Conservation (phyloP, 2,329 filamentous ascomycete genomes). For the Aspergillus clavatus region DNA sequence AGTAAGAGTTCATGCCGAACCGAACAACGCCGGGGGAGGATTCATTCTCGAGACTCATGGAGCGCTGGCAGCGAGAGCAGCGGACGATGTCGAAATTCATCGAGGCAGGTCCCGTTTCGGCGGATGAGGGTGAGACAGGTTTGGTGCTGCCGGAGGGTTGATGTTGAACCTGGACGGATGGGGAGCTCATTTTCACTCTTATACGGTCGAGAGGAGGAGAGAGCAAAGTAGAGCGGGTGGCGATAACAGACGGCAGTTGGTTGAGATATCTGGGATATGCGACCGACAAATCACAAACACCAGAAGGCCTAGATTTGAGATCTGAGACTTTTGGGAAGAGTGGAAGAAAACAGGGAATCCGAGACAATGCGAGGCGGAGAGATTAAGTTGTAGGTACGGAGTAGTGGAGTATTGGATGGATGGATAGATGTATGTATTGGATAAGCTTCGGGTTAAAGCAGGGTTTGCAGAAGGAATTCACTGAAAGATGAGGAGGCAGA, state of each 20-base stretch:
- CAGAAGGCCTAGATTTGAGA: neutral
- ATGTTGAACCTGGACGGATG: constrained; percentile 31
- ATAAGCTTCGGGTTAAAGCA: neutral
- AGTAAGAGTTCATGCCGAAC: constrained; percentile 48
- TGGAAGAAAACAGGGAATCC: neutral
- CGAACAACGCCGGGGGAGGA: constrained; percentile 37
- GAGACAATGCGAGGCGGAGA: neutral
- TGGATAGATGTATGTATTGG: neutral
- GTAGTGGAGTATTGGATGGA: too few species aligned
- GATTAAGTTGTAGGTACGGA: neutral
- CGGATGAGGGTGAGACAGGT: constrained; percentile 19
- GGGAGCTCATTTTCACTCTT: constrained; percentile 32
- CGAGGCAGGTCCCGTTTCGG: constrained; percentile 20
- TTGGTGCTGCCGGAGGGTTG: constrained; percentile 22
- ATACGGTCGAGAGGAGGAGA: neutral
- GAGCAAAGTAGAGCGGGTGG: neutral
- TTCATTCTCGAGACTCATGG: constrained; percentile 39
- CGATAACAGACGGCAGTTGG: neutral
- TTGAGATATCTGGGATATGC: too few species aligned
- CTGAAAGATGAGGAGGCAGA: neutral
- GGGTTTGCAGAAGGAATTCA: neutral
- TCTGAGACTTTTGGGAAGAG: neutral
- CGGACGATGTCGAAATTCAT: constrained; percentile 40
- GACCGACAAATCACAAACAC: neutral
- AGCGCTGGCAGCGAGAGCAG: constrained; percentile 46